These are phyloP conservation scores for Linum trigynum DNA, from an alignment of 345 rosid species.

Conservation along the genomic window DNA sequence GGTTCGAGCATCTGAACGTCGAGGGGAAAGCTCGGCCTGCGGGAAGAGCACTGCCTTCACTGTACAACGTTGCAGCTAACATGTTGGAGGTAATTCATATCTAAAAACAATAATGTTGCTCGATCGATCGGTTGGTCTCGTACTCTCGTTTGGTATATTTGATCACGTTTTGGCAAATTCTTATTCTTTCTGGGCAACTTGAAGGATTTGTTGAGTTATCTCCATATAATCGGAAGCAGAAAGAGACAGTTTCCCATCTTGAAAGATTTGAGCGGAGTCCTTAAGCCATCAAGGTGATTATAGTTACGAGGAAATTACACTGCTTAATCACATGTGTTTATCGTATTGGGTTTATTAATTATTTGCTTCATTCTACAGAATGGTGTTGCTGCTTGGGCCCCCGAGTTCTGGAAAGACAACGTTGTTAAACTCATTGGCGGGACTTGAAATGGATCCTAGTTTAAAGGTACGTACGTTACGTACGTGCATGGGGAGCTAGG, in stretches of 20 bases:
- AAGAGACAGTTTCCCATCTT: background rate
- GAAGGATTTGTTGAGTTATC: background rate
- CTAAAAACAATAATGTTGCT: too few species aligned
- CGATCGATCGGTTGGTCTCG: too few species aligned
- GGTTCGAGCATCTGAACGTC: background rate
- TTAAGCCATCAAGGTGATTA: background rate
- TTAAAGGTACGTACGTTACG: background rate
- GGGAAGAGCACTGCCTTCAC: background rate
- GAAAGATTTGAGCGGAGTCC: background rate
- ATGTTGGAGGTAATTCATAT: background rate
- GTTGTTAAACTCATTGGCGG: background rate
- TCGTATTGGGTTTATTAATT: too few species aligned
- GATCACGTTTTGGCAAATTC: too few species aligned
- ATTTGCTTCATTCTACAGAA: background rate
- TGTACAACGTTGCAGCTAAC: background rate
- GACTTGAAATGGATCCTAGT: background rate
- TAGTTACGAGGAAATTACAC: too few species aligned
- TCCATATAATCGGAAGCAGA: background rate
- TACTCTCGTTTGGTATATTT: too few species aligned
- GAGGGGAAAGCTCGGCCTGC: background rate
- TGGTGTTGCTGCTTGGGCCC: background rate
- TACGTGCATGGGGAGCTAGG: too few species aligned
- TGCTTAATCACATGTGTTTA: too few species aligned
- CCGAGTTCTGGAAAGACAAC: background rate
- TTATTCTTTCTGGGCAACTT: background rate